Base-by-base conservation (phyloP, 1,139 yeast species). In the Sugiyamaella xylanicola region DNA sequence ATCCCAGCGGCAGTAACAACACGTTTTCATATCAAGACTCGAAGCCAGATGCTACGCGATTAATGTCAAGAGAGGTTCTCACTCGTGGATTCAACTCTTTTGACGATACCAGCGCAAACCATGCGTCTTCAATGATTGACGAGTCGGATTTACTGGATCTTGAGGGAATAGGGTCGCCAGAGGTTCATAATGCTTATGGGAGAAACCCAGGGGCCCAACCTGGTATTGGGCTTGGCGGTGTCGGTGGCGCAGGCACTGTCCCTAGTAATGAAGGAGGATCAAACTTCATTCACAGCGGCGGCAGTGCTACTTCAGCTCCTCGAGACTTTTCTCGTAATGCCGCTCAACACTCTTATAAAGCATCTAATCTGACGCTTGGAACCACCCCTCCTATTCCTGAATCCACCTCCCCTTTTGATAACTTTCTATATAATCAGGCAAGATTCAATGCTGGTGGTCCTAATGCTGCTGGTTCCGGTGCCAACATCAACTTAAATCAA, bases 341-440 rank as follows among this genome's bases (percentile, higher is more conserved):
- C 5, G 61, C 59, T 4, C 36, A 56, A 5, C 51, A 49, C 19
- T 44, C 54, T 29, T 53, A 42, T 20, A 46, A 46, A 11, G n/a
- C n/a, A n/a, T 36, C 29, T 40, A 35, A 44, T 27, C 39, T 51
- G 9, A 11, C 20, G 4, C 49, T 53, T 17, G 67, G 68, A 5
- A 54, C 65, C 16, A 64, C 70, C 7, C 68, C 70, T 29, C 68
- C 70, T 1, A 57, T 66, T 5, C 66, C 65, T 13, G 67, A 58
- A 43, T 63, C 69, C 5, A 60, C 71, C 21, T 67, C 72, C 7
- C 71, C 72, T 22, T 68, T 67, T 55, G 68, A 68, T 55, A 68
- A 65, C 41, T 66, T 65, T 47, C 59, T 63, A 63, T 57, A 63
- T 52, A 57, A 48, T 53, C 63, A 58, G 53, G 55, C 55, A 11